Percentiles rank a stretch among this genome's conserved stretches.
phyloP scores from a whole-genome alignment of 2,329 filamentous ascomycete genomes.

The Gaeumannomyces sp. region DNA sequence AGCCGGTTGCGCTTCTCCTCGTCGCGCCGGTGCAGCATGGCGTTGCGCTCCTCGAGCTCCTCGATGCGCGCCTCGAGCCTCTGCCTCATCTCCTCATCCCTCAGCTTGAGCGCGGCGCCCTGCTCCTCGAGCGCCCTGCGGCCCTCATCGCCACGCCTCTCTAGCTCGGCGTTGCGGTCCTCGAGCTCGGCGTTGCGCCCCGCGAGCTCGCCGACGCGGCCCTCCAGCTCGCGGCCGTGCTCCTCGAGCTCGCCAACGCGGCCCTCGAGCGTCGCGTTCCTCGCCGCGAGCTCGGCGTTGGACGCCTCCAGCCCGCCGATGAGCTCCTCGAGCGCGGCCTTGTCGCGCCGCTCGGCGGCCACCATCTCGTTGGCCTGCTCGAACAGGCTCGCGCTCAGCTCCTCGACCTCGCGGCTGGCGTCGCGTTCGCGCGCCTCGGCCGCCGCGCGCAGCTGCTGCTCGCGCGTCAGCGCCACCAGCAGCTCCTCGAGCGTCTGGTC shows the following conservation, averaged over 20 bases:
- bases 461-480: slow-evolving; percentile 57
- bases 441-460: slow-evolving; percentile 59
- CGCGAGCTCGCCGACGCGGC: slow-evolving; percentile 63
- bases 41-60: slow-evolving; percentile 46
- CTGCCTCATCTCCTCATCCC: slow-evolving; percentile 18
- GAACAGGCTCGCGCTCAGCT: slow-evolving; percentile 69
- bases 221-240: slow-evolving; percentile 50
- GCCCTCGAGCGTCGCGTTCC: slow-evolving; percentile 61
- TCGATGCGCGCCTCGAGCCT: slow-evolving; percentile 63
- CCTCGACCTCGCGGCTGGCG: slow-evolving; percentile 69
- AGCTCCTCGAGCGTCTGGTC: slow-evolving; percentile 40
- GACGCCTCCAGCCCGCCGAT: slow-evolving; percentile 62
- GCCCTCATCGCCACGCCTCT: slow-evolving; percentile 65
- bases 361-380: slow-evolving; percentile 88
- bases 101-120: slow-evolving; percentile 52
- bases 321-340: slow-evolving; percentile 64
- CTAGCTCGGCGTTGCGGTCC: slow-evolving; percentile 60
- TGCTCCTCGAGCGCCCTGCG: slow-evolving; percentile 66
- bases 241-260: slow-evolving; percentile 73
- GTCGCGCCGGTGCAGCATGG: slow-evolving; percentile 63
- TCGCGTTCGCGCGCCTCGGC: slow-evolving; percentile 63
- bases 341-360: slow-evolving; percentile 63
- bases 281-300: slow-evolving; percentile 58
- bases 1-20: slow-evolving; percentile 61
- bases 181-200: slow-evolving; percentile 59